These are phyloP conservation scores for Xylaria multiplex DNA, from an alignment of 2,329 filamentous ascomycete species.

Conservation along the genomic window DNA sequence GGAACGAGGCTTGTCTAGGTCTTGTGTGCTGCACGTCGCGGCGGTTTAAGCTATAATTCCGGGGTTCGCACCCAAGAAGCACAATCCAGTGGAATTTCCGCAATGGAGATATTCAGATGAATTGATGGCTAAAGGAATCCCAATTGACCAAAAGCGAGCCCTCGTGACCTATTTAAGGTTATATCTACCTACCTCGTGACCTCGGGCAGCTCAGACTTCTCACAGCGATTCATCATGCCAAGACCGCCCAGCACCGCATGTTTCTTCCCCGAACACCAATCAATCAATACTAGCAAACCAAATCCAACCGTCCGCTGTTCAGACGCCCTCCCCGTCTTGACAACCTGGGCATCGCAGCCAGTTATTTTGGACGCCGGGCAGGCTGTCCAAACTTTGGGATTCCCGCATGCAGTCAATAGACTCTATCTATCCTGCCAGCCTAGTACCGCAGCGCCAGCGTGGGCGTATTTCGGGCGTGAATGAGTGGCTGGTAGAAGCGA, in stretches of 20 bases:
- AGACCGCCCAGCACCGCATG: conserved; percentile 1
- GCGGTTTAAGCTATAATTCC: neutral
- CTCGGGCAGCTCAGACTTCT: too few relatives aligned
- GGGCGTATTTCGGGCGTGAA: neutral
- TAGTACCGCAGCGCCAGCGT: neutral
- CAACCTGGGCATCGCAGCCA: conserved; percentile 13
- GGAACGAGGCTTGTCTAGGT: too few relatives aligned
- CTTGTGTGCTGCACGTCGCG: neutral
- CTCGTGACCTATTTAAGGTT: neutral
- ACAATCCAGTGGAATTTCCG: too few relatives aligned
- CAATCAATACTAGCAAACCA: neutral
- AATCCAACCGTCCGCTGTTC: neutral
- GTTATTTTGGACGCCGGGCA: neutral
- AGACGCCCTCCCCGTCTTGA: neutral
- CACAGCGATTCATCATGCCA: conserved; percentile 1
- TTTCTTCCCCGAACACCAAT: neutral
- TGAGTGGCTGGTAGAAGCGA: conserved; percentile 7
- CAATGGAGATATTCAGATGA: too few relatives aligned
- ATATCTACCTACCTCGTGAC: too few relatives aligned
- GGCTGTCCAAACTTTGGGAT: neutral
- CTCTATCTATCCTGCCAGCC: neutral
- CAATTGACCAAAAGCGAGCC: neutral
- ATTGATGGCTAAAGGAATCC: too few relatives aligned
- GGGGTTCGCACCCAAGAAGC: too few relatives aligned
- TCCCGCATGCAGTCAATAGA: neutral